Conservation (phyloP, 2,329 filamentous ascomycete species). For the Alternaria ventricosa region DNA sequence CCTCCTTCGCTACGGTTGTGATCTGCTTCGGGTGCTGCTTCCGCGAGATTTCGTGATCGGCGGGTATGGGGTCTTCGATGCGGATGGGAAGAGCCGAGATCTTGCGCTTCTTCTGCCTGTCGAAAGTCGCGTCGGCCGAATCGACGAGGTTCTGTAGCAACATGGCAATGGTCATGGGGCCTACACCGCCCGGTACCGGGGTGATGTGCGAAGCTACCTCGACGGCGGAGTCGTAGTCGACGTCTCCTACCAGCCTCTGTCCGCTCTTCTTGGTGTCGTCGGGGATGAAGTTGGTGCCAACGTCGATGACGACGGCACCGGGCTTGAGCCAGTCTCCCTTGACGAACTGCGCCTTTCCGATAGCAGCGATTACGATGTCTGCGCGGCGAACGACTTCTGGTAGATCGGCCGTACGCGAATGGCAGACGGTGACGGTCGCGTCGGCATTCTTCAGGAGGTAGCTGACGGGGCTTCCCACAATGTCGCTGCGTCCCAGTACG, state of each 20-base stretch:
- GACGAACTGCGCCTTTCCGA: conserved; percentile 85
- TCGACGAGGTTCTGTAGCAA: conserved; percentile 93
- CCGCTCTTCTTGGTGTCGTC: conserved; percentile 92
- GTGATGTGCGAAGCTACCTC: conserved; percentile 93
- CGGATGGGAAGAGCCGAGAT: conserved; percentile 85
- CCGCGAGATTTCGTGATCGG: conserved; percentile 90
- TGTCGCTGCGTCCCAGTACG: conserved; percentile 92
- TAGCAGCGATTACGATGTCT: conserved; percentile 90
- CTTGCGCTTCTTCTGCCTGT: conserved; percentile 78
- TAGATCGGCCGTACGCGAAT: conserved; percentile 82
- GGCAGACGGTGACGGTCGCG: conserved; percentile 95
- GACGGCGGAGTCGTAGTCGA: conserved; percentile 84
- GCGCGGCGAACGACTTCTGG: conserved; percentile 78
- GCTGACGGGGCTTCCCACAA: conserved; percentile 96
- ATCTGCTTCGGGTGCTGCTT: conserved; percentile 92
- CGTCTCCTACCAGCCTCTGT: conserved; percentile 89
- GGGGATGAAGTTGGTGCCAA: conserved; percentile 94
- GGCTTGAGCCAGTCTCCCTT: conserved; percentile 96
- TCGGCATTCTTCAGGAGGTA: conserved; percentile 94
- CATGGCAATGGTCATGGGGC: conserved; percentile 99
- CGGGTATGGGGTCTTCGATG: conserved; percentile 82
- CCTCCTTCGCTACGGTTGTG: conserved; percentile 79
- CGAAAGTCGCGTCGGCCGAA: conserved; percentile 80
- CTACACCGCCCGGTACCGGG: conserved; percentile 94
- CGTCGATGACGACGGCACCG: conserved; percentile 94